Evolutionary conservation across 371 early-diverging fungal species (phyloP), one percentile per base, ranked within the genome.

Genomic region (Massospora cicadina): DNA sequence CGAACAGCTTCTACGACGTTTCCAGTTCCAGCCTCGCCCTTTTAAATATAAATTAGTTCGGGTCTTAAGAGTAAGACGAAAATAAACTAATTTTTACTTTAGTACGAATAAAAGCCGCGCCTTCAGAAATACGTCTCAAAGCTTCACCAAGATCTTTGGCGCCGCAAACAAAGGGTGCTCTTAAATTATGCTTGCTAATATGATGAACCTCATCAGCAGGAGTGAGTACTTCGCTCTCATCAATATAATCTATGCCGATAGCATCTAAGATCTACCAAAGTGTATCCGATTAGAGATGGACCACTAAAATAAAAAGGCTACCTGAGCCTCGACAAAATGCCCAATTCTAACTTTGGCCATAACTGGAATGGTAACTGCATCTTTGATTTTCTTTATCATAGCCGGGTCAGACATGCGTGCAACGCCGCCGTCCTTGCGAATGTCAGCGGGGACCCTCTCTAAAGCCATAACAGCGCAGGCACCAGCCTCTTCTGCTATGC

Each of bases 321-420:
- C 78, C 73, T 78, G 79, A 31, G 95, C 98, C 76, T 97, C 98
- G 68, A 97, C 95, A 81, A 95, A 88, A 84, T 97, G 98, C 64
- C 98, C 98, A 69, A 97, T 95, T 71, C 98, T 88, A 76, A 89
- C 92, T 80, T 95, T 95, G 75, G 95, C 98, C 95, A 97, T 95
- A 68, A 97, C 95, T 31, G 98, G 98, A 74, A 97, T 93, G 31
- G 94, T 89, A 65, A 97, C 98, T 33, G 95, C 93, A 33, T 75
- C 85, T 67, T 85, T 87, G 76, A 97, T 97, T 72, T 89, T 91
- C 75, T 84, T 88, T 82, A 97, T 97, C 90, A 95, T 92, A 74
- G 82, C 77, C 69, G 98, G 98, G 77, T 95, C 98, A 32, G 94
- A 92, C 98, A 97, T 97, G 70, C 97, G 91, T 23, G 98, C 88